These are phyloP conservation scores for Linnemannia hyalina DNA, from an alignment of 192 early-diverging fungal genomes.

Conservation along the genomic window DNA sequence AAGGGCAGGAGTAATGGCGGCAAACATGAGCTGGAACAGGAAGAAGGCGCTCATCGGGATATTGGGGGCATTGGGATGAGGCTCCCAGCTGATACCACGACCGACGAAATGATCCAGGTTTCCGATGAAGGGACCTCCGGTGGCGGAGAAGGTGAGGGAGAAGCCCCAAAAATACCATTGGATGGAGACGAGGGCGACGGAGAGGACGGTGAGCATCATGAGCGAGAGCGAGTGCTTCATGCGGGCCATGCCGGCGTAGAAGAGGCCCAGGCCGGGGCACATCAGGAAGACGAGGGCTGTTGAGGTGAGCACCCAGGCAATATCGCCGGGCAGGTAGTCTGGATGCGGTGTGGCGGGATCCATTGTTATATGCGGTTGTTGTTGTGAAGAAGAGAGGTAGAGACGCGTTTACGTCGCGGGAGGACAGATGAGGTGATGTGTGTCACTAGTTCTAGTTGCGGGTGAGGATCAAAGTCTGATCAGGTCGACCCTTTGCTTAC, in stretches of 20 bases:
- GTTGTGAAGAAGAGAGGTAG: background rate
- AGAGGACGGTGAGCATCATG: constrained; percentile 78
- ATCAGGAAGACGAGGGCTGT: constrained; percentile 82
- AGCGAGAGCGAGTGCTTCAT: constrained; percentile 85
- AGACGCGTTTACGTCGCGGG: background rate
- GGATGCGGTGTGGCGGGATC: constrained; percentile 26
- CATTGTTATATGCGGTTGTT: constrained; percentile 12
- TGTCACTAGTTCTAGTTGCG: too few relatives aligned
- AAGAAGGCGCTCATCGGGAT: constrained; percentile 76
- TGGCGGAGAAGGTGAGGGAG: constrained; percentile 76
- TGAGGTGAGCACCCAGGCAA: constrained; percentile 80
- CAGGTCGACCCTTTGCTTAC: background rate
- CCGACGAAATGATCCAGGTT: constrained; percentile 73
- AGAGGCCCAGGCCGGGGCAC: constrained; percentile 81
- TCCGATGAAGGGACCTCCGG: constrained; percentile 80
- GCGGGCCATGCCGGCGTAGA: constrained; percentile 83
- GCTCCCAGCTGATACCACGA: constrained; percentile 66
- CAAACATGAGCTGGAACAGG: constrained; percentile 88
- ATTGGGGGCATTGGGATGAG: constrained; percentile 68
- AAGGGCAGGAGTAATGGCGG: constrained; percentile 77
- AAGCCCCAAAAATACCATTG: constrained; percentile 84
- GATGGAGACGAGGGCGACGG: constrained; percentile 78
- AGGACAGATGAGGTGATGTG: background rate
- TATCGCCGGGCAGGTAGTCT: constrained; percentile 74
- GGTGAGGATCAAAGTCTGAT: background rate